A percentile compares a stretch with the other conserved stretches of the same genome.
Conservation (phyloP, 2,329 filamentous ascomycete genomes). For the Davidsoniella neocaledoniae region DNA sequence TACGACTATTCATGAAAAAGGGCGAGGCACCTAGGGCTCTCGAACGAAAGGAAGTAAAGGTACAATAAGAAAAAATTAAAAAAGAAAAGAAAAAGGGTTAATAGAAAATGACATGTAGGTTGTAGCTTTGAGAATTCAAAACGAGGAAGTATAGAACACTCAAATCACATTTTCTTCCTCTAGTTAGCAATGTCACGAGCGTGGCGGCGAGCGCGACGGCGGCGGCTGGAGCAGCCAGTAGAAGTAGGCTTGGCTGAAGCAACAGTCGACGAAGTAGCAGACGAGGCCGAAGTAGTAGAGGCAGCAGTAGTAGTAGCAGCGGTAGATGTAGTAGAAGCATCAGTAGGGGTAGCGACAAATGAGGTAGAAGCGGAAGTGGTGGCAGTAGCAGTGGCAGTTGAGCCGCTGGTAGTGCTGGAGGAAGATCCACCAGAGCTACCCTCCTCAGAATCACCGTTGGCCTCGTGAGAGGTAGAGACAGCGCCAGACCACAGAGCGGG, state of each 20-base stretch:
- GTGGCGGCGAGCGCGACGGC: slow-evolving; percentile 7
- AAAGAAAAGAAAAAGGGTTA: neutral
- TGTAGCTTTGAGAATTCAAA: neutral
- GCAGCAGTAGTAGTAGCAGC: neutral
- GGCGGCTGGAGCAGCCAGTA: neutral
- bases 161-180: neutral
- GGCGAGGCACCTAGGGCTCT: too few species aligned
- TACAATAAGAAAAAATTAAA: neutral
- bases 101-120: neutral
- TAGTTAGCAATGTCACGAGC: slow-evolving; percentile 2
- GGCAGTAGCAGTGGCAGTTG: neutral
- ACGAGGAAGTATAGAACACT: neutral
- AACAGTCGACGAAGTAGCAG: neutral
- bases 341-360: neutral
- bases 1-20: too few species aligned
- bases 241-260: neutral
- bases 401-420: neutral
- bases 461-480: slow-evolving; percentile 3
- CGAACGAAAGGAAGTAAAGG: neutral
- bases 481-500: slow-evolving; percentile 16
- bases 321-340: neutral
- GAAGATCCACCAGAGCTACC: neutral
- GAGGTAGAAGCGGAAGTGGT: neutral
- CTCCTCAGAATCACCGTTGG: slow-evolving; percentile 12
- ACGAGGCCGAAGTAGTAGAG: neutral